Conservation (phyloP, 2,329 filamentous ascomycete genomes). For the Fusarium sp. region DNA sequence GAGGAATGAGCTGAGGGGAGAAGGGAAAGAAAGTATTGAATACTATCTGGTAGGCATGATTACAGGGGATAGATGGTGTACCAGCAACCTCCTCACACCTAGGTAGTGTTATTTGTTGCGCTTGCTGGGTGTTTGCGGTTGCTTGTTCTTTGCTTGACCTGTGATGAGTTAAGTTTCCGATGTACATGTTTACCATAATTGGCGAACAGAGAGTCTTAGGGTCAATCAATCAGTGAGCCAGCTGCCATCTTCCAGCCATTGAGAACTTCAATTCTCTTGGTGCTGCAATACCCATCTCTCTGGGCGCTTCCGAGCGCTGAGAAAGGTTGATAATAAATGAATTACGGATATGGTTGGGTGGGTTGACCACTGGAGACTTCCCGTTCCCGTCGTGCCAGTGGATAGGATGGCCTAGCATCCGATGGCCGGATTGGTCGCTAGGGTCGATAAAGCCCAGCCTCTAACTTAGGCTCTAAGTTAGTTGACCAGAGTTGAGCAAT, state of each 20-base stretch:
- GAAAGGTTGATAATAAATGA: conserved; percentile 12
- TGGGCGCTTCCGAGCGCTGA: conserved; percentile 44
- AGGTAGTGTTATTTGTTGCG: conserved; percentile 1
- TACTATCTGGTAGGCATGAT: conserved; percentile 14
- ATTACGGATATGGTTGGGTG: conserved; percentile 16
- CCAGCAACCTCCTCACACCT: conserved; percentile 4
- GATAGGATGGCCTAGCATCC: conserved; percentile 14
- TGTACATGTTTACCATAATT: not conserved
- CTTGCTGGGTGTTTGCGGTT: conserved; percentile 30
- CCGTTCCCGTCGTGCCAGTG: conserved; percentile 42
- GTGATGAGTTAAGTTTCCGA: too few relatives aligned
- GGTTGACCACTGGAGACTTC: conserved; percentile 38
- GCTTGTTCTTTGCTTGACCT: too few relatives aligned
- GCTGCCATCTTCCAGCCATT: too few relatives aligned
- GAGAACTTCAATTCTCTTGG: too few relatives aligned
- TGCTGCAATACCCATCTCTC: not conserved
- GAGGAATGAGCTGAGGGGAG: conserved; percentile 15
- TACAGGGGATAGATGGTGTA: conserved; percentile 13
- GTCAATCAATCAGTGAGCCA: too few relatives aligned
- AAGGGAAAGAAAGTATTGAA: conserved; percentile 15
- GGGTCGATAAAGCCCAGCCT: conserved; percentile 39
- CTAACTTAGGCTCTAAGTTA: not conserved
- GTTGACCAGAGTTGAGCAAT: conserved; percentile 1
- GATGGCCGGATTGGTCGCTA: conserved; percentile 41
- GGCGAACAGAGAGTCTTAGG: not conserved